phyloP scores from a whole-genome alignment of 129 eudicot genomes.

The Calendula officinalis region DNA sequence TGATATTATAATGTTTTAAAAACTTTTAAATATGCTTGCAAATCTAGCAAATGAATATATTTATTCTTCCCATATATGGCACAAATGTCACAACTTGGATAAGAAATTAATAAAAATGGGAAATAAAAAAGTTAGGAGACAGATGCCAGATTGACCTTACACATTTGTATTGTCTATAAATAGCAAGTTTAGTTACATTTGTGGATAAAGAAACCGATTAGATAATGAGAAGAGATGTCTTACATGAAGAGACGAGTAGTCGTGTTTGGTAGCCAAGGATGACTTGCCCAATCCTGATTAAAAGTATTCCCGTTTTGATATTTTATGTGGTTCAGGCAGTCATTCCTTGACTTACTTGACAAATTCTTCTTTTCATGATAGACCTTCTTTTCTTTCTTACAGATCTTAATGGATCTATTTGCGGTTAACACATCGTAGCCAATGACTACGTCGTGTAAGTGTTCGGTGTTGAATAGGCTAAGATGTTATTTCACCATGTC shows the following conservation, averaged over 20 bases:
- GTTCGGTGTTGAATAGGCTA: background rate
- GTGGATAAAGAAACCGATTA: background rate
- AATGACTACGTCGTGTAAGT: too few relatives aligned
- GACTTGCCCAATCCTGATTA: constrained; percentile 2
- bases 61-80: background rate
- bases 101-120: background rate
- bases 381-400: background rate
- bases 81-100: background rate
- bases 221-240: background rate
- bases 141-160: background rate
- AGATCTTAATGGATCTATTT: background rate
- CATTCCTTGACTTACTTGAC: constrained; percentile 16
- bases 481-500: too few relatives aligned
- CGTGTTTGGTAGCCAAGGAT: constrained; percentile 13
- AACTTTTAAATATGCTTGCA: constrained; percentile 5
- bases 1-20: background rate
- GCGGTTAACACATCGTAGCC: background rate
- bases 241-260: background rate
- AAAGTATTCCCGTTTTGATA: background rate
- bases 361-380: constrained; percentile 6
- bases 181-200: background rate
- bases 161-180: background rate
- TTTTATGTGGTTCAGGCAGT: background rate
- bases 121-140: background rate
- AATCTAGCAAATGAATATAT: constrained; percentile 1